phyloP scores from a whole-genome alignment of 306 rosid species.

The Citrullus amarus region DNA sequence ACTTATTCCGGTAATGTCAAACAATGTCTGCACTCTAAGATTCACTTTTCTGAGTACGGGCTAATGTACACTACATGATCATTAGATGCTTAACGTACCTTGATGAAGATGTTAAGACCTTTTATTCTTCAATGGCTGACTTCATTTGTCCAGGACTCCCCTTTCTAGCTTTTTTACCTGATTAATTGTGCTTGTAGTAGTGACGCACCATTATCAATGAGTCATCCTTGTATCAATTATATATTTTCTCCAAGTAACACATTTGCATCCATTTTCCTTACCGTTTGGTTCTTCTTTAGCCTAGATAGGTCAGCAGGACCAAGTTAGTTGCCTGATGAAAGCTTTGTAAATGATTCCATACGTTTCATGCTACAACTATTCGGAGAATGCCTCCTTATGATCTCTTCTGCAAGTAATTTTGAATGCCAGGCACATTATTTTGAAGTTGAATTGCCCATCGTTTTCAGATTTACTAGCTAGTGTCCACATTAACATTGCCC shows the following conservation, averaged over 20 bases:
- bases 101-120: not conserved
- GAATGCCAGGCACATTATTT: not conserved
- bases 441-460: not conserved
- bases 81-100: not conserved
- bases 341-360: not conserved
- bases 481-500: not conserved
- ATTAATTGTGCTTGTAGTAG: not conserved
- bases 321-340: not conserved
- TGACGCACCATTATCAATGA: not conserved
- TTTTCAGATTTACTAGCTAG: not conserved
- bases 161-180: not conserved
- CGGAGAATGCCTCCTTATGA: not conserved
- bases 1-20: constrained; percentile 64
- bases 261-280: not conserved
- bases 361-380: not conserved
- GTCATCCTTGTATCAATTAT: not conserved
- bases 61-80: not conserved
- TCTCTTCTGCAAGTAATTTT: not conserved
- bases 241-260: not conserved
- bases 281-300: not conserved
- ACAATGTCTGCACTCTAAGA: not conserved
- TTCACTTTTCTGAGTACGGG: not conserved
- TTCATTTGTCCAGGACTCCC: not conserved
- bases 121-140: not conserved
- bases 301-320: not conserved